Percentiles rank a stretch among this genome's conserved stretches.
These are phyloP conservation scores for Cercospora zeae-maydis DNA, from an alignment of 2,329 filamentous ascomycete species.

Conservation along the genomic window DNA sequence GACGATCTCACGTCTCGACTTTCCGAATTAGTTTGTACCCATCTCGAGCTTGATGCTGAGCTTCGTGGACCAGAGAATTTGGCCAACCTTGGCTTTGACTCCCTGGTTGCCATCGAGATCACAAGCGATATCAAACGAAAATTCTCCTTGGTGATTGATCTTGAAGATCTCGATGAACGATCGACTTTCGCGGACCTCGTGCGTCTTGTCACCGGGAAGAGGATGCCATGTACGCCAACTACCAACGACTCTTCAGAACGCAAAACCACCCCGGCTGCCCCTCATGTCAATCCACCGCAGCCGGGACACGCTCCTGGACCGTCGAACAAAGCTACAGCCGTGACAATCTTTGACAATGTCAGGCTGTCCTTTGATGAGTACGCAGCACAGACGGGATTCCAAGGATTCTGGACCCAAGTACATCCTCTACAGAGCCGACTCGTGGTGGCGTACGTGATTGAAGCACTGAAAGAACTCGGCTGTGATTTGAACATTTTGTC, in stretches of 20 bases:
- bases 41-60: neutral
- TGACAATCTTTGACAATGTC: neutral
- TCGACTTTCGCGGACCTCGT: slow-evolving; percentile 3
- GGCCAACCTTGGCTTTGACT: slow-evolving; percentile 6
- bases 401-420: slow-evolving; percentile 10
- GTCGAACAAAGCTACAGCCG: neutral
- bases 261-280: fast-evolving
- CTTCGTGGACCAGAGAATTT: neutral
- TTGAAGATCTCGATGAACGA: neutral
- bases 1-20: neutral
- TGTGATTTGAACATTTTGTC: neutral
- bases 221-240: neutral
- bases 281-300: neutral
- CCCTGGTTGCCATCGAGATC: slow-evolving; percentile 8
- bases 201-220: neutral
- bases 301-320: neutral
- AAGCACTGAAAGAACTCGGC: slow-evolving; percentile 14
- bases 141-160: neutral
- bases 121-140: slow-evolving; percentile 2
- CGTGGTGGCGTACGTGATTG: slow-evolving; percentile 8
- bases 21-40: neutral
- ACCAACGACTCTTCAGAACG: neutral
- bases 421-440: slow-evolving; percentile 8
- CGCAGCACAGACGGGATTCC: slow-evolving; percentile 3
- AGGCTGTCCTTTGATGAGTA: neutral